phyloP scores from a whole-genome alignment of 2,329 filamentous ascomycete species.

The Leptographium flavum region DNA sequence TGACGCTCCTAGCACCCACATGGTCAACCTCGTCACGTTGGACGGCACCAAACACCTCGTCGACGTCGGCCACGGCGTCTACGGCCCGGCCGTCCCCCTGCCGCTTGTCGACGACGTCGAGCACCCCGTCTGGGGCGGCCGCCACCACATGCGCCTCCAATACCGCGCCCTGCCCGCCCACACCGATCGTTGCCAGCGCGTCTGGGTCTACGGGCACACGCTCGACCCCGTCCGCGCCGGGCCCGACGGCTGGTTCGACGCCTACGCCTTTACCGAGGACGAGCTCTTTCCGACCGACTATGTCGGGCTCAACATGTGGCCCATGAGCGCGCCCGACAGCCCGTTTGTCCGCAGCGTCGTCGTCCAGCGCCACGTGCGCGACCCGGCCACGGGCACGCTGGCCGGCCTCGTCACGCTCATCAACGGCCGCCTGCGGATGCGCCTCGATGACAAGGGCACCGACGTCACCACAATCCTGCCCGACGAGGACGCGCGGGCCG shows the following conservation, averaged over 20 bases:
- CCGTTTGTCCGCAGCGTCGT: slow-evolving; percentile 24
- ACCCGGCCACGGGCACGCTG: slow-evolving; percentile 7
- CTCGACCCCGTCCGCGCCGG: slow-evolving; percentile 6
- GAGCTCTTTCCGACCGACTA: slow-evolving; percentile 34
- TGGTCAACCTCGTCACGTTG: slow-evolving; percentile 30
- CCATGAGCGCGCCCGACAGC: slow-evolving; percentile 20
- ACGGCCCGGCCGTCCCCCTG: slow-evolving; percentile 52
- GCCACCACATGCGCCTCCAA: slow-evolving; percentile 48
- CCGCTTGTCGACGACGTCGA: slow-evolving; percentile 58
- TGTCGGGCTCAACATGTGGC: slow-evolving; percentile 28
- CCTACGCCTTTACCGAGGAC: slow-evolving; percentile 36
- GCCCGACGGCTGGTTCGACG: slow-evolving; percentile 25
- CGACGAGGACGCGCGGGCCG: slow-evolving; percentile 33
- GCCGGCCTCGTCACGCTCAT: slow-evolving; percentile 29
- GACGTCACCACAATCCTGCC: slow-evolving; percentile 26
- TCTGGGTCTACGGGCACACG: slow-evolving; percentile 24
- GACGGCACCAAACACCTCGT: slow-evolving; percentile 54
- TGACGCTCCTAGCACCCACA: slow-evolving; percentile 56
- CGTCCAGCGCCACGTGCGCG: slow-evolving; percentile 18
- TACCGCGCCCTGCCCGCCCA: slow-evolving; percentile 8
- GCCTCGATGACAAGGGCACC: slow-evolving; percentile 19
- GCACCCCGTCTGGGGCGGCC: slow-evolving; percentile 25
- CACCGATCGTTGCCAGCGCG: slow-evolving; percentile 18
- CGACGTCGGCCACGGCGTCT: slow-evolving; percentile 48
- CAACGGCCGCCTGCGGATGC: slow-evolving; percentile 10